phyloP scores from a whole-genome alignment of 1,139 yeast genomes.

The Geotrichum citri-aurantii region DNA sequence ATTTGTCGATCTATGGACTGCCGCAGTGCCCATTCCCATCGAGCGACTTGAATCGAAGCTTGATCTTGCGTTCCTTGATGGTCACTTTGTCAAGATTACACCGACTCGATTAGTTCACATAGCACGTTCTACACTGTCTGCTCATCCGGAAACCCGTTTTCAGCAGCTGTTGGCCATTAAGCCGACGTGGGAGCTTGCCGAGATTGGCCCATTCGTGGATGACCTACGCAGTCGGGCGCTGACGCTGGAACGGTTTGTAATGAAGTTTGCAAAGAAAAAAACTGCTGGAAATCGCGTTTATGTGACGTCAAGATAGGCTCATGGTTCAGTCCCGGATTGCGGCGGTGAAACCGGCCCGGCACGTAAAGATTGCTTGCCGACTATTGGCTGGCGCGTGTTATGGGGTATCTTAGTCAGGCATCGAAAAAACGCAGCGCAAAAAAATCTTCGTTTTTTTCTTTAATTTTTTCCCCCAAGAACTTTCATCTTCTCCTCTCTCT shows the following conservation, averaged over 20 bases:
- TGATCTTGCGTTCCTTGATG: constrained; percentile 48
- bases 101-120: constrained; percentile 48
- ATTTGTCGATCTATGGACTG: constrained; percentile 25
- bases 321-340: neutral
- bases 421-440: neutral
- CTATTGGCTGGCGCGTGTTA: neutral
- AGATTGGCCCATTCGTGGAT: constrained; percentile 62
- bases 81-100: constrained; percentile 48
- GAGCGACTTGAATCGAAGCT: constrained; percentile 39
- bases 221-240: constrained; percentile 49
- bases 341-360: neutral
- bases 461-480: neutral
- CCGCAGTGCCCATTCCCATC: constrained; percentile 24
- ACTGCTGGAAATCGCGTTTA: constrained; percentile 43
- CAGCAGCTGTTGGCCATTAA: constrained; percentile 56
- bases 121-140: constrained; percentile 44
- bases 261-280: constrained; percentile 71
- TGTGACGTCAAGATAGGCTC: constrained; percentile 8
- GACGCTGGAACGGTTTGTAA: constrained; percentile 62
- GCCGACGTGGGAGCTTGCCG: constrained; percentile 64
- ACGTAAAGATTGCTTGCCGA: neutral
- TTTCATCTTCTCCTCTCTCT: neutral
- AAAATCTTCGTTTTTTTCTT: neutral
- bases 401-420: neutral
- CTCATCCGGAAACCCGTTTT: constrained; percentile 51